Evolutionary conservation across 2,329 filamentous ascomycete species (phyloP), one percentile per base, ranked within the genome.

Genomic region (Tolypocladium nubicola): DNA sequence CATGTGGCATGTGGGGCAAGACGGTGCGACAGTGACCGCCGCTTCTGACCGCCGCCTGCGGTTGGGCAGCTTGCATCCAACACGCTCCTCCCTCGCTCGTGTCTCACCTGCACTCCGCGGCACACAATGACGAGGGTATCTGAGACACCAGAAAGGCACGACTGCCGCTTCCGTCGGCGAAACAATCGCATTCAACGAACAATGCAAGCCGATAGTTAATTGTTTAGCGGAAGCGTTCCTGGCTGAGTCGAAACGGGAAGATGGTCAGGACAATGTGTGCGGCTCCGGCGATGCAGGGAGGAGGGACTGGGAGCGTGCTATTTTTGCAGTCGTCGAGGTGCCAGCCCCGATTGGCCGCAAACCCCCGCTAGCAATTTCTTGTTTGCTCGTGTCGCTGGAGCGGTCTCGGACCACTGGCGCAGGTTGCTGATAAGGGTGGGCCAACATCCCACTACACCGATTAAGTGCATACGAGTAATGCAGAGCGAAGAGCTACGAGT

Each of bases 1-100:
- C 57, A 56, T 61, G 56, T 61, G 57, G 58, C 58, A 57, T 23
- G 55, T 57, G 45, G 55, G 55, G 53, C 55, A 9, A 52, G 57
- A 58, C 52, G 57, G 49, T 57, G 55, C 52, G 47, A 54, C 45
- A 39, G 4, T 14, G 47, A 3, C 26, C 47, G 47, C 26, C 19
- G 47, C 16, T 13, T 9, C 47, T 35, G 47, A 21, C 47, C 19
- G 30, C 47, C 47, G 47, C 47, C 26, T 33, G 47, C 45, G 26
- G 23, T 16, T 26, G 43, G 23, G 43, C 23, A 3, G 30, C 47
- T 14, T 14, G 52, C 45, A 2, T 49, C 30, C 45, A 11, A 49
- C 23, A 9, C 6, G 6, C 4, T 6, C 26, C 14, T 47, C 23
- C 23, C 14, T 47, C 23, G 23, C 23, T 23, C 23, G 7, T 47